phyloP scores from a whole-genome alignment of 495 filamentous ascomycete species.

The Xylaria venustula region DNA sequence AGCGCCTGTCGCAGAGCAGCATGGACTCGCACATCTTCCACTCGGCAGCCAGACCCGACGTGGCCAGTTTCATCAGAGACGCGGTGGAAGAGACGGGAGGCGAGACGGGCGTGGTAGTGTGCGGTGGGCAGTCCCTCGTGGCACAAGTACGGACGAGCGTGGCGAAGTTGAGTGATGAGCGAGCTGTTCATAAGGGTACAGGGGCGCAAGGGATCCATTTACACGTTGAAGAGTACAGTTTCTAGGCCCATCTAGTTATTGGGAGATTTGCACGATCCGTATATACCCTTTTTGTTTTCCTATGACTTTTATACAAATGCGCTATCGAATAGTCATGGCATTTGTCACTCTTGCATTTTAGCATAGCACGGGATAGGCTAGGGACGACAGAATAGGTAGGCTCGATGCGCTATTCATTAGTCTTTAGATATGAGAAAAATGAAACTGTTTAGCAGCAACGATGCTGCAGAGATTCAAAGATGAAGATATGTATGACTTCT shows the following conservation, averaged over 20 bases:
- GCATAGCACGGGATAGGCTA: too few relatives aligned
- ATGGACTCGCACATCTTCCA: constrained; percentile 42
- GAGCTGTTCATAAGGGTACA: constrained; percentile 87
- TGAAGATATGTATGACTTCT: too few relatives aligned
- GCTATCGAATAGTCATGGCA: too few relatives aligned
- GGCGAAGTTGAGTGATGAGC: constrained; percentile 73
- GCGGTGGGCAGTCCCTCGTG: constrained; percentile 68
- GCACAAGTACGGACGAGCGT: constrained; percentile 65
- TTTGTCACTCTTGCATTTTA: too few relatives aligned
- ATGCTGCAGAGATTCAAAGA: too few relatives aligned
- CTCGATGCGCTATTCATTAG: too few relatives aligned
- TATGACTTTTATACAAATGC: too few relatives aligned
- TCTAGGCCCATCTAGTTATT: constrained; percentile 20
- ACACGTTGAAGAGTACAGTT: constrained; percentile 50
- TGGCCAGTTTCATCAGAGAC: constrained; percentile 42
- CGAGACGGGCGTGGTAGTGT: constrained; percentile 81
- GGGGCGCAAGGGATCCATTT: constrained; percentile 73
- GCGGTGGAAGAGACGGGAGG: constrained; percentile 72
- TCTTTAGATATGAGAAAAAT: too few relatives aligned
- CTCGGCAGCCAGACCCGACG: constrained; percentile 39
- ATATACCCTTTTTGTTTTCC: too few relatives aligned
- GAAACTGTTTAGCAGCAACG: too few relatives aligned
- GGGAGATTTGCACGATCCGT: too few relatives aligned
- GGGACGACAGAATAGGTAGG: too few relatives aligned
- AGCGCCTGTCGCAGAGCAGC: constrained; percentile 28